Base-by-base conservation (phyloP, 179 eudicot species). In the Monotropa hypopitys region DNA sequence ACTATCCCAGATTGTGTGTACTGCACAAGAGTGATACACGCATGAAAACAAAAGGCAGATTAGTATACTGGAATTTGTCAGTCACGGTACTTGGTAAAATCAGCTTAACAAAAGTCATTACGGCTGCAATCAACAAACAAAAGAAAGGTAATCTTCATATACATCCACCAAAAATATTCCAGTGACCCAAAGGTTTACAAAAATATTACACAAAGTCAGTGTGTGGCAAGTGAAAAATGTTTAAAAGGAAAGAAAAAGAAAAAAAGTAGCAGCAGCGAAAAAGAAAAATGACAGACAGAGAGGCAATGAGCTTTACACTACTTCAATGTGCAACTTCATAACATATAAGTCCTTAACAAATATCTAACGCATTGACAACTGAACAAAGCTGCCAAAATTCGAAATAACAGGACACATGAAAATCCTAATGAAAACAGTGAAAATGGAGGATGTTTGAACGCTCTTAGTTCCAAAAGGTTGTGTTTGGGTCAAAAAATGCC, bases 1-100 rank as follows among this genome's bases (percentile, higher is more conserved):
- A 87, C 81, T 70, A 91, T 78, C 76, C 97, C 99, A 77, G 99
- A 95, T 82, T 87, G 90, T 77, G 84, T 77, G 78, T 86, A 79
- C 98, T 93, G 88, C 87, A 86, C 10, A 38, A 71, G 9, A 74
- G 73, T 43, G 53, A 57, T 59, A 23, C 70, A 77, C 0, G 23
- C 21, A 43, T 38, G 47, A 68, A 42, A 32, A 83, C 4, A 49
- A 70, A 45, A 42, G 12, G 15, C 7, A 21, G 6, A 63, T 4
- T 10, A 57, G 20, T 6, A 32, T 7, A 28, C 4, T 71, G 13
- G 57, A 28, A 26, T 71, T 26, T 18, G 7, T 13, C 53, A 28
- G 38, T 30, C 57, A 70, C 26, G 46, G 74, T 56, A 45, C 54
- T 23, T 49, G 23, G 21, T 63, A 47, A 56, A 18, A n/a, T 45